Conservation (phyloP, 2,329 filamentous ascomycete genomes). For the Fusarium tupiense region DNA sequence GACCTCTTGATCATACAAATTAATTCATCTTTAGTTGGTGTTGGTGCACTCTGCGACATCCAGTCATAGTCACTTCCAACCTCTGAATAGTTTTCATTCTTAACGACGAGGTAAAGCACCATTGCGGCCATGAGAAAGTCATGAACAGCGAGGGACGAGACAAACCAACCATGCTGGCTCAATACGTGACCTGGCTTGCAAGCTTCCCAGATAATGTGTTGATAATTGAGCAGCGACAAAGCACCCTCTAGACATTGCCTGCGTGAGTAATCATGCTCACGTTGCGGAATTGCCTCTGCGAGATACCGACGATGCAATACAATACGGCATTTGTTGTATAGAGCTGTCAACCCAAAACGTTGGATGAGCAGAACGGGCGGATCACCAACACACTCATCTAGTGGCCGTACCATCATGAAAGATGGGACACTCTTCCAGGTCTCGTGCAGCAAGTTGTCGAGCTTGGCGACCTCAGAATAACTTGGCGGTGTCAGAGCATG, state of each 20-base stretch:
- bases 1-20: constrained; percentile 54
- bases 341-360: constrained; percentile 60
- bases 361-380: constrained; percentile 59
- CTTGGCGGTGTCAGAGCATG: constrained; percentile 59
- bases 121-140: constrained; percentile 71
- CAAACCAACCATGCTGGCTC: constrained; percentile 63
- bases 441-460: constrained; percentile 58
- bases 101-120: constrained; percentile 65
- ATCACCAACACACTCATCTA: constrained; percentile 62
- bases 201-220: constrained; percentile 58
- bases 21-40: constrained; percentile 53
- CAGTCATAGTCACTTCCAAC: constrained; percentile 47
- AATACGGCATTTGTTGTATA: constrained; percentile 66
- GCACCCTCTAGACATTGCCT: constrained; percentile 61
- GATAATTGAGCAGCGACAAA: constrained; percentile 58
- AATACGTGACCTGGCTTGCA: constrained; percentile 64
- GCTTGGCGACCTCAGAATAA: constrained; percentile 59
- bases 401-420: constrained; percentile 59
- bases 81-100: constrained; percentile 55
- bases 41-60: constrained; percentile 46
- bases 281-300: constrained; percentile 52
- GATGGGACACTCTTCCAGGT: constrained; percentile 57
- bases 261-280: constrained; percentile 63
- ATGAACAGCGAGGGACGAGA: constrained; percentile 66
- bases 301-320: constrained; percentile 66